Conservation (phyloP, 306 rosid genomes). For the Fragaria vesca region DNA sequence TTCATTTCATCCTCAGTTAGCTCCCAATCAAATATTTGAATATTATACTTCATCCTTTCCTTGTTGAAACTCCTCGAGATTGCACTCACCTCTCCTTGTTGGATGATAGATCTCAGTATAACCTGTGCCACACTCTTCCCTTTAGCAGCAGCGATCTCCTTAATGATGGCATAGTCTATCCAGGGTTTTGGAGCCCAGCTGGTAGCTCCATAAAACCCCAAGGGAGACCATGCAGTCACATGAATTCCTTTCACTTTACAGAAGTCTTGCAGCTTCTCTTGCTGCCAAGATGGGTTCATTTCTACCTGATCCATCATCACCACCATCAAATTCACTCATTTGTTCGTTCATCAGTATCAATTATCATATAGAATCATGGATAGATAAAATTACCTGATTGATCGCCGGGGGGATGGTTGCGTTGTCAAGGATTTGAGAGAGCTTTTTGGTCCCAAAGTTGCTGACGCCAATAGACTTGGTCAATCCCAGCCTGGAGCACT, state of each 20-base stretch:
- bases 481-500: conserved; percentile 11
- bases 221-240: not conserved
- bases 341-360: not conserved
- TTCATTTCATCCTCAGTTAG: conserved; percentile 44
- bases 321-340: not conserved
- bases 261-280: not conserved
- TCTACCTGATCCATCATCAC: conserved; percentile 3
- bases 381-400: not conserved
- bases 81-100: conserved; percentile 41
- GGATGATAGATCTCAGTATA: conserved; percentile 13
- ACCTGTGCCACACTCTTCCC: conserved; percentile 1
- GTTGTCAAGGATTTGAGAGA: not conserved
- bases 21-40: conserved; percentile 54
- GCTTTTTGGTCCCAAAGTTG: conserved; percentile 9
- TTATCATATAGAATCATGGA: not conserved
- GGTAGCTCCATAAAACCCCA: not conserved
- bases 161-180: not conserved
- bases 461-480: conserved; percentile 12
- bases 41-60: conserved; percentile 55
- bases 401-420: not conserved
- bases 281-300: conserved; percentile 10
- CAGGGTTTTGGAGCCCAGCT: not conserved
- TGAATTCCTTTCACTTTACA: conserved; percentile 1
- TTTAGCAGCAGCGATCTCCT: conserved; percentile 1
- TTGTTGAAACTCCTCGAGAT: conserved; percentile 50